Base-by-base conservation (phyloP, 768 basidiomycete genomes). In the Boletus huronensis region DNA sequence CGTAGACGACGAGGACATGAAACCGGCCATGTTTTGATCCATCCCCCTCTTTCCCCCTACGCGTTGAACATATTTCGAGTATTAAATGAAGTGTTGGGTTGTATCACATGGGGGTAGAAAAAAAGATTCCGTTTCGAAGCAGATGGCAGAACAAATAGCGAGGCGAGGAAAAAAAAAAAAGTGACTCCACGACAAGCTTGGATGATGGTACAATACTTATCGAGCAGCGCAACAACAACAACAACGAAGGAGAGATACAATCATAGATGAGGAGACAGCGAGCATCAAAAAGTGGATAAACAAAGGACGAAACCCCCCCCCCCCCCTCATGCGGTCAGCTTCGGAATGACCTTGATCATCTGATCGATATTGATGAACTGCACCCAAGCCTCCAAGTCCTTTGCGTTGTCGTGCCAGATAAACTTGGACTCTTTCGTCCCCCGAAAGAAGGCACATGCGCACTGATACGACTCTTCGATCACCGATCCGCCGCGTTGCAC, bases 341-440 rank as follows among this genome's bases (percentile, higher is more conserved):
- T 90, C 19, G 84, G 83, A 17, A 88, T 81, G 56, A 90, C 88
- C 62, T 87, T 87, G 67, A 89, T 76, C 75, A 91, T 82, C 70
- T 90, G 85, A 72, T 90, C 87, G 53, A 90, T 83, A 55, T 84
- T 87, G 62, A 91, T 83, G 61, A 90, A 92, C 71, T 91, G 88
- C 14, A 91, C 87, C 88, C 89, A 90, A 32, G 78, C 81, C 64
- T 87, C 86, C 55, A 91, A 67, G 42, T 88, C 82, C 61, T 84
- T 82, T 39, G 75, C 69, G 26, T 81, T 82, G 43, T 84, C 80
- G 53, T 89, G 81, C 81, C 84, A 91, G 16, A 91, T 78, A 60
- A 90, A 90, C 55, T 75, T 82, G 51, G 81, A 81, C 55, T 85
- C 82, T 31, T 75, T 72, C 6, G 78, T 80, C 10, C 86, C 86